phyloP scores from a whole-genome alignment of 1,284 basidiomycete species.

The Tausonia pullulans region DNA sequence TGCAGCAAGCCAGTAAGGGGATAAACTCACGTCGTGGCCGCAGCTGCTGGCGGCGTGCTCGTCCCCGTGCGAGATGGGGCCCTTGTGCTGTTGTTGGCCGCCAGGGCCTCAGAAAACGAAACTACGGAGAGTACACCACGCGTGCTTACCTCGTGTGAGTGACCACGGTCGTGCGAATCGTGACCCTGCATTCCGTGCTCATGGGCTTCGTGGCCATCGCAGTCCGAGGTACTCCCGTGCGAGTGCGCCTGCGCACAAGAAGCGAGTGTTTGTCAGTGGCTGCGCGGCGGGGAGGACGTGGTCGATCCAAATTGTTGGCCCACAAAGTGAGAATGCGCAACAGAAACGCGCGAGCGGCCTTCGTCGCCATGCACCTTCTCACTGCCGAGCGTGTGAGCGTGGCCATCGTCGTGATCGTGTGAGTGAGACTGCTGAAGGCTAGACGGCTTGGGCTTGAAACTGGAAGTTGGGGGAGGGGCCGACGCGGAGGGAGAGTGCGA shows the following conservation, averaged over 20 bases:
- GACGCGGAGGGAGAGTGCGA: conserved; percentile 1
- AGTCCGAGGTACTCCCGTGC: conserved; percentile 20
- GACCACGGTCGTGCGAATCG: conserved; percentile 4
- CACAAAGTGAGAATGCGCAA: not conserved
- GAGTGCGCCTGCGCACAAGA: conserved; percentile 21
- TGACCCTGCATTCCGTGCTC: too few relatives aligned
- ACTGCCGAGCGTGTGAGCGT: conserved; percentile 15
- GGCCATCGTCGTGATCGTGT: conserved; percentile 19
- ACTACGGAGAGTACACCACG: too few relatives aligned
- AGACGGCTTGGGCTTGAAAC: not conserved
- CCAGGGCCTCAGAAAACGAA: too few relatives aligned
- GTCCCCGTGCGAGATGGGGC: too few relatives aligned
- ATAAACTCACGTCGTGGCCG: too few relatives aligned
- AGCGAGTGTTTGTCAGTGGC: too few relatives aligned
- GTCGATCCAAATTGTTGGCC: too few relatives aligned
- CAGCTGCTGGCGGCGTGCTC: too few relatives aligned
- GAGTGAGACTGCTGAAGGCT: conserved; percentile 10
- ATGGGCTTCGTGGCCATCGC: too few relatives aligned
- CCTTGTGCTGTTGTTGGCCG: too few relatives aligned
- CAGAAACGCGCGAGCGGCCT: not conserved
- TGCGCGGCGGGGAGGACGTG: too few relatives aligned
- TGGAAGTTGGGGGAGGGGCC: too few relatives aligned
- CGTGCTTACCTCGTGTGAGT: not conserved
- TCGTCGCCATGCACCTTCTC: not conserved
- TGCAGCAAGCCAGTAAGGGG: not conserved